Evolutionary conservation across 2,329 filamentous ascomycete genomes (phyloP).

Genomic region (Anisogramma anomala): DNA sequence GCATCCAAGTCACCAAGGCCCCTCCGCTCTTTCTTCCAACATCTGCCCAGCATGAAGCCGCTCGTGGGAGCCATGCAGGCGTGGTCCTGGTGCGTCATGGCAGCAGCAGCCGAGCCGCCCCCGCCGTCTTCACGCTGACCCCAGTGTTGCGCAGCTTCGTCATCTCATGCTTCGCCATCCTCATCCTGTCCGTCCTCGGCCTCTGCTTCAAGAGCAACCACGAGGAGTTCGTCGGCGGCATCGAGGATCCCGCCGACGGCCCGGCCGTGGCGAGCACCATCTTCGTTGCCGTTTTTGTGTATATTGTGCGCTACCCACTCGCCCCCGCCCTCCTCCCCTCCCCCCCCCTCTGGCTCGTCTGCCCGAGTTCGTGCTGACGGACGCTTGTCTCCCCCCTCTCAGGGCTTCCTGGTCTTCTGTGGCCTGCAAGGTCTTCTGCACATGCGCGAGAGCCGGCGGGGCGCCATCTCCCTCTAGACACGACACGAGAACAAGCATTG

Average conservation of each 20-base stretch:
- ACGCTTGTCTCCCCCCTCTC: conserved; percentile 1
- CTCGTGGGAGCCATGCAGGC: conserved; percentile 84
- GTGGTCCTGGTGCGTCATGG: conserved; percentile 70
- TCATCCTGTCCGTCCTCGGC: conserved; percentile 53
- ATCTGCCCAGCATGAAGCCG: conserved; percentile 67
- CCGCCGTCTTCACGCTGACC: background rate
- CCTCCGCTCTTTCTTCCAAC: background rate
- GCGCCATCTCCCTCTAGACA: conserved; percentile 61
- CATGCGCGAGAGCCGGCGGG: conserved; percentile 67
- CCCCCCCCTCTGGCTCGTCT: conserved; percentile 23
- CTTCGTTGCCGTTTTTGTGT: conserved; percentile 80
- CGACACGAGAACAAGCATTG: conserved; percentile 6
- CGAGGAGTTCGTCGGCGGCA: conserved; percentile 71
- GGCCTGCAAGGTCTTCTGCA: conserved; percentile 81
- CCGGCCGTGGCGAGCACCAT: conserved; percentile 71
- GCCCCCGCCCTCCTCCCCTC: too few species aligned
- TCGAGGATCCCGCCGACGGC: conserved; percentile 60
- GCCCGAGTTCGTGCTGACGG: background rate
- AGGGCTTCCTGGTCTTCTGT: conserved; percentile 89
- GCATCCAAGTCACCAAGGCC: background rate
- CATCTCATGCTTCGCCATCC: conserved; percentile 52
- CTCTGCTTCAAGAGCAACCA: conserved; percentile 68
- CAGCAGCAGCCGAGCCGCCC: background rate
- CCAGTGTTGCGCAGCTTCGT: conserved; percentile 48
- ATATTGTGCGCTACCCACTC: conserved; percentile 78